Evolutionary conservation across 192 early-diverging fungal species (phyloP), one percentile per base, ranked within the genome.

Genomic region (Chytriomyces sp.): DNA sequence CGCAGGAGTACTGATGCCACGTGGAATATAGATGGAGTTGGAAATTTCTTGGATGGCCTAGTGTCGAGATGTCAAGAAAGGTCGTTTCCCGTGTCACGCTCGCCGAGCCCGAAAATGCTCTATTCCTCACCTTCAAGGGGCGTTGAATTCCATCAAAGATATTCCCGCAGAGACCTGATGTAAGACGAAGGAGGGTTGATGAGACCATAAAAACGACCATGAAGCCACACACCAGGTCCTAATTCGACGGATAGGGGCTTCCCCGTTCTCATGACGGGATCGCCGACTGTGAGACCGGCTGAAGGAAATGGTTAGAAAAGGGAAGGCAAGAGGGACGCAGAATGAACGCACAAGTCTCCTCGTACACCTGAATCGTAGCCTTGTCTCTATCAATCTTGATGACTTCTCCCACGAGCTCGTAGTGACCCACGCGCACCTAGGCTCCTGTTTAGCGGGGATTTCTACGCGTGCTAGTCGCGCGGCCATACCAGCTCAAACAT

Each of bases 91-190:
- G n/a, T n/a, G n/a, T n/a, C n/a, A n/a, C n/a, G n/a, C n/a, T n/a
- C n/a, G n/a, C n/a, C n/a, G n/a, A n/a, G n/a, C n/a, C n/a, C n/a
- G n/a, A n/a, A n/a, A n/a, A n/a, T n/a, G n/a, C n/a, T n/a, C n/a
- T n/a, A n/a, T n/a, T 60, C 7, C 71, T 56, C 59, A 92, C 91
- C 84, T 95, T 93, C 64, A 99, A 85, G 28, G 98, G 98, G 71
- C 98, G 91, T 81, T 99, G 98, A 80, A 99, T 99, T 76, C 98
- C 98, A 74, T 99, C 98, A 78, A 93, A 99, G 67, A 98, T 99
- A 85, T 96, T 98, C 70, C 89, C 88, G 86, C 90, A 91, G 57
- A 94, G 79, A 63, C 90, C 89, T 89, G 58, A 28, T 39, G 30
- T 26, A 41, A 72, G 0, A 57, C 41, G 49, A 59, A 65, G 61